phyloP scores from a whole-genome alignment of 345 rosid species.

The rapeseed (Brassica napus) region Da-Ae NC_063435.1:27112001-27112500 shows the following conservation, averaged over 20 bases:
- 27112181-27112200: constrained; percentile 85
- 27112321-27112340: neutral
- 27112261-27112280: neutral
- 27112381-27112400: constrained; percentile 72
- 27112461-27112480: constrained; percentile 45
- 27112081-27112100: neutral
- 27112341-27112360: neutral
- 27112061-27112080: neutral
- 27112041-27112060: neutral
- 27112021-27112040: neutral
- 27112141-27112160: constrained; percentile 91
- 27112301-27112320: neutral
- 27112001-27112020: constrained; percentile 56
- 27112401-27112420: constrained; percentile 41
- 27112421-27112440: constrained; percentile 59
- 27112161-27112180: constrained; percentile 96
- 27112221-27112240: neutral
- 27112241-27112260: neutral
- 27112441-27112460: constrained; percentile 61
- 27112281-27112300: neutral
- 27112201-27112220: constrained; percentile 24
- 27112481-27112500: constrained; percentile 50
- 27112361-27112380: constrained; percentile 16
- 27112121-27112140: constrained; percentile 91
- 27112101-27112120: constrained; percentile 51